These are phyloP conservation scores for Abrus precatorius DNA, from an alignment of 306 rosid species.

Conservation along the genomic window DNA sequence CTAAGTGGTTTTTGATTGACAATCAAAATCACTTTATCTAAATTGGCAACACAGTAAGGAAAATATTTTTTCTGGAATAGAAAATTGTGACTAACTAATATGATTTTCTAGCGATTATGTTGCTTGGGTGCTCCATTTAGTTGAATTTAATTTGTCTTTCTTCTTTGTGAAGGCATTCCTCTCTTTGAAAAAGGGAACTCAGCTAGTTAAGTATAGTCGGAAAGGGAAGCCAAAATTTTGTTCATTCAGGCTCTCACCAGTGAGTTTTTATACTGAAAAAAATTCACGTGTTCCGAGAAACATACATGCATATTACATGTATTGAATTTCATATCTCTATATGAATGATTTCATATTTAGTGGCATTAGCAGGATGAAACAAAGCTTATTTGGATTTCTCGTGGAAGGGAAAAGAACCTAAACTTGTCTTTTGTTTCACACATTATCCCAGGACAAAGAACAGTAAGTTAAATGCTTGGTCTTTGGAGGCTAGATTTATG, in stretches of 20 bases:
- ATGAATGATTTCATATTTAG: slow-evolving; percentile 58
- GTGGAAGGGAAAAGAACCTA: slow-evolving; percentile 76
- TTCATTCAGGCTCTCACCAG: slow-evolving; percentile 84
- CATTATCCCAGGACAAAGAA: slow-evolving; percentile 92
- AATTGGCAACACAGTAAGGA: background rate
- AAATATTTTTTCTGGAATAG: slow-evolving; percentile 22
- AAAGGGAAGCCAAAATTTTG: slow-evolving; percentile 88
- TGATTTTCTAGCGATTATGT: slow-evolving; percentile 41
- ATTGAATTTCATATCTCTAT: slow-evolving; percentile 39
- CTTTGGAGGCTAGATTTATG: slow-evolving; percentile 7
- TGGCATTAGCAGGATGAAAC: slow-evolving; percentile 83
- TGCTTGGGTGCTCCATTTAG: slow-evolving; percentile 17
- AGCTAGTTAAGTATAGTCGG: slow-evolving; percentile 81
- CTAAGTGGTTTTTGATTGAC: slow-evolving; percentile 3
- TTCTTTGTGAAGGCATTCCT: slow-evolving; percentile 71
- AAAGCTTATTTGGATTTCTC: slow-evolving; percentile 81
- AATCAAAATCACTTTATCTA: slow-evolving; percentile 27
- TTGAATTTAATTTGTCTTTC: slow-evolving; percentile 32
- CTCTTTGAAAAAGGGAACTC: slow-evolving; percentile 81
- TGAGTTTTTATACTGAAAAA: slow-evolving; percentile 51
- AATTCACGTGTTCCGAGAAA: background rate
- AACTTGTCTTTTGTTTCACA: slow-evolving; percentile 67
- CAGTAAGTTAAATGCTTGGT: slow-evolving; percentile 70
- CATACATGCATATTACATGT: slow-evolving; percentile 13
- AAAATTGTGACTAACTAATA: slow-evolving; percentile 34